Percentiles rank a stretch among this genome's conserved stretches.
Evolutionary conservation across 2,329 filamentous ascomycete genomes (phyloP).

Genomic region (Fusarium burgessii): DNA sequence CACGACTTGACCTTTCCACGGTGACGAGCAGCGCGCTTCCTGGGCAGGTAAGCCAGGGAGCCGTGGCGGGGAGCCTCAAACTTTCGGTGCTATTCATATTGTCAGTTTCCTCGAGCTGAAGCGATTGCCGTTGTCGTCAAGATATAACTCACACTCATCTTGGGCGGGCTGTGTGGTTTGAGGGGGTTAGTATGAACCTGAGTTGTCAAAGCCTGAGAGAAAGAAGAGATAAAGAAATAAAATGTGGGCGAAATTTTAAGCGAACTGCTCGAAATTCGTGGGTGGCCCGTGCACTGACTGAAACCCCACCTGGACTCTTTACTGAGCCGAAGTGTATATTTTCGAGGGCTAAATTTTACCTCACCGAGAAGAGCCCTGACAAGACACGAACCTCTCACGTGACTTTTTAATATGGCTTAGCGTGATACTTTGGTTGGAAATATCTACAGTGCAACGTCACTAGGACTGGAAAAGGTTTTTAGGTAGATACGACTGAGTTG

Average conservation of each 20-base stretch:
- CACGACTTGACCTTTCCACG: constrained; percentile 99
- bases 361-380: constrained; percentile 28
- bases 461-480: background rate
- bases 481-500: constrained; percentile 10
- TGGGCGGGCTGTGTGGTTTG: constrained; percentile 54
- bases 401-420: background rate
- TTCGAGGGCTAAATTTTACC: background rate
- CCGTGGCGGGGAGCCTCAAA: constrained; percentile 93
- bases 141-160: constrained; percentile 56
- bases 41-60: constrained; percentile 86
- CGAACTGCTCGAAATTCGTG: constrained; percentile 47
- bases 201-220: constrained; percentile 52
- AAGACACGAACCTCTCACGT: background rate
- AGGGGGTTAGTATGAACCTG: constrained; percentile 52
- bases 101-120: constrained; percentile 44
- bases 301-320: constrained; percentile 10
- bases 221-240: constrained; percentile 48
- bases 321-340: constrained; percentile 5
- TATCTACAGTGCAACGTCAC: background rate
- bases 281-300: constrained; percentile 41
- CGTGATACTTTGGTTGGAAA: background rate
- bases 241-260: constrained; percentile 57
- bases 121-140: constrained; percentile 39
- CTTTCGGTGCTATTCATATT: constrained; percentile 63
- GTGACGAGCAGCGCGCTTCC: constrained; percentile 94